Evolutionary conservation across 179 eudicot species (phyloP).

Genomic region (Carnegiea gigantea): DNA sequence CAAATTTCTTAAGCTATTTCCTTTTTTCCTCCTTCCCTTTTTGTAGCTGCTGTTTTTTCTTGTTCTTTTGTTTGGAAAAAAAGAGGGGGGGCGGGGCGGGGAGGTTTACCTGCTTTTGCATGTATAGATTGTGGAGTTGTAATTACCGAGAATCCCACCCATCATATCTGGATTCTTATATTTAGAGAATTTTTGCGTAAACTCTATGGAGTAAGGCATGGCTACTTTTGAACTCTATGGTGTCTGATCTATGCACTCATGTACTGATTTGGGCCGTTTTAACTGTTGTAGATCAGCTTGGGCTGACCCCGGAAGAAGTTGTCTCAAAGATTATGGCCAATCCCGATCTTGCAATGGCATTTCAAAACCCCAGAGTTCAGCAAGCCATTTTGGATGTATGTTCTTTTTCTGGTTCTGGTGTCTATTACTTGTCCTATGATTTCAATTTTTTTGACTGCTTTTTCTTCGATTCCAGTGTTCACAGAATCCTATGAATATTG

Average conservation of each 20-base stretch:
- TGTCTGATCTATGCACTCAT: background rate
- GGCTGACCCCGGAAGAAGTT: conserved; percentile 92
- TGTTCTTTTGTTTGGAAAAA: no score
- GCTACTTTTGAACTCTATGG: background rate
- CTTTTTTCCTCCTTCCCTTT: no score
- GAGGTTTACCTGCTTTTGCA: no score
- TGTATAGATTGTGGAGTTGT: no score
- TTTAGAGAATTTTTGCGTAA: background rate
- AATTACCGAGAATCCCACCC: background rate
- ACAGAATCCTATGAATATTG: conserved; percentile 78
- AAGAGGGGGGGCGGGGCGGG: no score
- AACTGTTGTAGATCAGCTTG: conserved; percentile 67
- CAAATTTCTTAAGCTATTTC: no score
- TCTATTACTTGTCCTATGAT: background rate
- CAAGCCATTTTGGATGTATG: conserved; percentile 96
- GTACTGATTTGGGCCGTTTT: conserved; percentile 7
- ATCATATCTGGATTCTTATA: background rate
- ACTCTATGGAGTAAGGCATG: background rate
- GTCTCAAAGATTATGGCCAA: conserved; percentile 90
- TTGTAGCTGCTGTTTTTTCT: no score
- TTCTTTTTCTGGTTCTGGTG: background rate
- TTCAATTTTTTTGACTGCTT: conserved; percentile 6
- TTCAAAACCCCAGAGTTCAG: conserved; percentile 96
- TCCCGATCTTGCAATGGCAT: conserved; percentile 97
- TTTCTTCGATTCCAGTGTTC: conserved; percentile 64